Base-by-base conservation (phyloP, 768 basidiomycete genomes). In the Cystobasidium ongulense region DNA sequence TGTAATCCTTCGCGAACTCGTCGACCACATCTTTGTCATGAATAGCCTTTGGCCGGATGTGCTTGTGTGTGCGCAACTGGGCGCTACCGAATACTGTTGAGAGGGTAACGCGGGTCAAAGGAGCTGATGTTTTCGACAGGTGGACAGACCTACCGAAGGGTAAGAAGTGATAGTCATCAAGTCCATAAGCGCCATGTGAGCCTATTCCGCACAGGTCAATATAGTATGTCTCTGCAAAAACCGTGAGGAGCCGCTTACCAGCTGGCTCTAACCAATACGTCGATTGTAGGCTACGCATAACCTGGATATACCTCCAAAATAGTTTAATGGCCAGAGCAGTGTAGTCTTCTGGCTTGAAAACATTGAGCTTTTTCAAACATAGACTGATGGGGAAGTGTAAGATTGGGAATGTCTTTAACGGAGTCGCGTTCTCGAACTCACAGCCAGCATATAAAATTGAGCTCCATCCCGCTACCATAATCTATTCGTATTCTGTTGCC, bases 401-500 rank as follows among this genome's bases (percentile, higher is more conserved):
- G 1, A 13, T 31, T 67, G 31, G 5, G 64, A 18, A 21, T 41
- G 38, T 21, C 33, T 1, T 21, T 3, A 10, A 11, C 0, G 68
- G n/a, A 21, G 17, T 36, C 1, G 75, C 13, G 74, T 33, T 29
- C 27, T 36, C 53, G 29, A 7, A 83, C 91, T 76, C 80, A 96
- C 94, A 98, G 80, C 93, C 93, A 97, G 78, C 94, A 97, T 1
- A 98, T 74, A 79, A 97, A 99, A 81, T 97, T 95, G 53, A 98
- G 85, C 80, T 99, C 96, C 95, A 98, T 98, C 17, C 96, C 96
- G 78, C 93, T 96, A n/a, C 96, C 96, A 81, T 99, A 99, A 81
- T 99, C 96, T 67, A 99, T 92, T 10, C 96, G 84, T 61, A 89
- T 86, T 33, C 89, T 84, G 80, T 90, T 96, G 0, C 96, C 96